These are phyloP conservation scores for Lepidium campestre DNA, from an alignment of 441 rosid species.

Conservation along the genomic window DNA sequence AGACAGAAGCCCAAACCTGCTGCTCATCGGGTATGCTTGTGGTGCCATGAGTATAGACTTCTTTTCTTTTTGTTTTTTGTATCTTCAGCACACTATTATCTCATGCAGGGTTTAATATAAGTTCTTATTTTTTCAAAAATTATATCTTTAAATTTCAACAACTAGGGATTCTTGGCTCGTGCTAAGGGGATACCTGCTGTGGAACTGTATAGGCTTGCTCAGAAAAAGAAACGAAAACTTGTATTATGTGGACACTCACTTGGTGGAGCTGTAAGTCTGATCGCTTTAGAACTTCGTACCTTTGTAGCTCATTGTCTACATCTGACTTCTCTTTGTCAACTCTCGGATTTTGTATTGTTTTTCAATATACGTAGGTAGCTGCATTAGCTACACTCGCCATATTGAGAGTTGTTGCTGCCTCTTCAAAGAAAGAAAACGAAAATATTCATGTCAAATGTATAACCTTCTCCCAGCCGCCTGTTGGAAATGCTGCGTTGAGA, in stretches of 20 bases:
- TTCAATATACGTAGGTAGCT: constrained; percentile 56
- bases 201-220: constrained; percentile 91
- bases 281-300: background rate
- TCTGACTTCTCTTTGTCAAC: background rate
- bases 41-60: background rate
- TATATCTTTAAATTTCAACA: constrained; percentile 7
- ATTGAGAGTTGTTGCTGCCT: constrained; percentile 82
- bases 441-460: constrained; percentile 82
- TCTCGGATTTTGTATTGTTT: background rate
- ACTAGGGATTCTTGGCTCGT: constrained; percentile 97
- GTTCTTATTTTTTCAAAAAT: background rate
- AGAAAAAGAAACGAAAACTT: constrained; percentile 87
- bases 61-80: background rate
- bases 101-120: background rate
- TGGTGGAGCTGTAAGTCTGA: constrained; percentile 88
- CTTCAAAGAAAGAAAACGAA: constrained; percentile 62
- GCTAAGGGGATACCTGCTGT: constrained; percentile 98
- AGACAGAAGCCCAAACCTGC: constrained; percentile 83
- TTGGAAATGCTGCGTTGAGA: constrained; percentile 94
- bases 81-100: background rate
- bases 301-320: background rate
- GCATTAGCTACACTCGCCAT: constrained; percentile 97
- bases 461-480: constrained; percentile 96
- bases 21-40: constrained; percentile 77
- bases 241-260: constrained; percentile 99